Evolutionary conservation across 192 early-diverging fungal genomes (phyloP), one percentile per base, ranked within the genome.

Genomic region (Entomortierella beljakovae): DNA sequence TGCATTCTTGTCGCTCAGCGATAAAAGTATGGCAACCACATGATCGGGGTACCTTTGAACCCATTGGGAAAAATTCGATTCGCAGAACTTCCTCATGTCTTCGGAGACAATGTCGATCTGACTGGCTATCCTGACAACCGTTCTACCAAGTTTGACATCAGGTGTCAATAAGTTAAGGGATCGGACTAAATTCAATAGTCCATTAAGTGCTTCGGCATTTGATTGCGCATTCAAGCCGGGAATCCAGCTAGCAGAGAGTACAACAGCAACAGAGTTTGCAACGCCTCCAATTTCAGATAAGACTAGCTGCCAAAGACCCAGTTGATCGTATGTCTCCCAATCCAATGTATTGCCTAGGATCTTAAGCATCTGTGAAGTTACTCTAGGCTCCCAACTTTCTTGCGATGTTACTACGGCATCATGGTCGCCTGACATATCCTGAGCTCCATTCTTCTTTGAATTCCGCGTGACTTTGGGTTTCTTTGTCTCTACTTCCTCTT

Each of bases 221-320:
- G 54, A 48, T 25, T 16, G 3, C 4, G 70, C 51, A 3, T 22
- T 66, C 57, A 70, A 34, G 0, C 40, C 15, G 0, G 61, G 72
- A 20, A 82, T 31, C 64, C 72, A 71, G 33, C 23, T 55, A 2
- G 61, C 63, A 2, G 38, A 26, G 0, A 81, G 69, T 13, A 87
- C 31, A 1, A 11, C 20, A 0, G 31, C n/a, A 13, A 73, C 62
- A 0, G 69, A 60, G 1, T 22, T 28, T 7, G 56, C 4, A 15
- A 76, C 64, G 8, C 81, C 88, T 7, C 67, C 58, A 2, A 85
- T 10, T 57, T 88, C 88, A 0, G 84, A 83, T 0, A 43, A 56
- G 2, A 86, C 33, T 50, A 90, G 33, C 58, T 90, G 86, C 88
- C 88, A 90, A 37, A 90, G 31, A 37, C 85, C 87, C 53, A 88